A percentile compares a stretch with the other conserved stretches of the same genome.
These are phyloP conservation scores for Zangia roseola DNA, from an alignment of 768 basidiomycete genomes.

Conservation along the genomic window DNA sequence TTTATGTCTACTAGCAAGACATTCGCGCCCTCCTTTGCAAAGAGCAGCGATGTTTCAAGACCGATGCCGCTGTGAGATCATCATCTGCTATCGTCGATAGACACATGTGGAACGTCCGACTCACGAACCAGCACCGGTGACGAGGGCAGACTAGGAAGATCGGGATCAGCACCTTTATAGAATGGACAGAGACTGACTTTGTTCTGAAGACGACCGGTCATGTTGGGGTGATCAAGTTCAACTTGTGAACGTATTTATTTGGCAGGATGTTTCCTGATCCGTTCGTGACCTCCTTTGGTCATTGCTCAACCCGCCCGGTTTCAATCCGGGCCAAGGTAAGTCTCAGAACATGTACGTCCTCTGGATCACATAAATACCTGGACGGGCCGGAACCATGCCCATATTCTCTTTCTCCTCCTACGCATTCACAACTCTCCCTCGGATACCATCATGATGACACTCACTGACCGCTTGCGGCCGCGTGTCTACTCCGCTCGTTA, in stretches of 20 bases:
- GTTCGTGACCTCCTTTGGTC: not conserved
- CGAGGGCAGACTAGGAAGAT: conserved; percentile 57
- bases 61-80: conserved; percentile 78
- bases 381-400: not conserved
- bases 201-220: conserved; percentile 68
- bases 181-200: conserved; percentile 43
- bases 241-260: conserved; percentile 36
- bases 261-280: not conserved
- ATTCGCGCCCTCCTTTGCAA: conserved; percentile 92
- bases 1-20: conserved; percentile 91
- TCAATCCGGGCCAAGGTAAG: conserved; percentile 14
- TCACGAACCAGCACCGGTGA: conserved; percentile 90
- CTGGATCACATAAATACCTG: conserved; percentile 24
- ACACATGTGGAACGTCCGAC: conserved; percentile 27
- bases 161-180: conserved; percentile 11
- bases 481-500: conserved; percentile 45
- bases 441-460: conserved; percentile 19
- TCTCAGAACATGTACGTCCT: conserved; percentile 12
- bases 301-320: conserved; percentile 14
- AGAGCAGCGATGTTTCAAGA: conserved; percentile 91
- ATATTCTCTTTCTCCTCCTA: not conserved
- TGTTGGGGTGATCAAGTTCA: conserved; percentile 29
- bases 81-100: conserved; percentile 7
- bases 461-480: conserved; percentile 33
- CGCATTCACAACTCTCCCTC: conserved; percentile 6